Base-by-base conservation (phyloP, 1,139 yeast species). In the Yamadazyma aaseri region DNA sequence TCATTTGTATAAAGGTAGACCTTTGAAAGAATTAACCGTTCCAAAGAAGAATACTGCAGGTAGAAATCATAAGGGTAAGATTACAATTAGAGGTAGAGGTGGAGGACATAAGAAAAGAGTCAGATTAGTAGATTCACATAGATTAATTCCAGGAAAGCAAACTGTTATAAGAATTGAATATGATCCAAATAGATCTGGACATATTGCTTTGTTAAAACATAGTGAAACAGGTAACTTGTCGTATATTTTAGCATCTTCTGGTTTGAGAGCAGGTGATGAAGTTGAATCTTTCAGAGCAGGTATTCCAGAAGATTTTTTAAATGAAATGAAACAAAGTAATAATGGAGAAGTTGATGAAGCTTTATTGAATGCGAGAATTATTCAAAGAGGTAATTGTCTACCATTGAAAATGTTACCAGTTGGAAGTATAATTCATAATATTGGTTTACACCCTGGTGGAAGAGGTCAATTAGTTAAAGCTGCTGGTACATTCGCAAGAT, bases 181-280 rank as follows among this genome's bases (percentile, higher is more conserved):
- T 56, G 99, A 92, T 61, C 99, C 99, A 29, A 86, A 86, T 53
- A 77, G 99, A 68, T 77, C 95, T 5, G 86, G 94, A 5, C 99
- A 92, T 62, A 84, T 92, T 58, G 99, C 99, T 1, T 66, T 92
- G 42, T 53, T 94, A 31, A 74, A 81, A 57, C 82, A 85, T 57
- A 61, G 70, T 37, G 73, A 64, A 24, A 73, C 92, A 0, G 81
- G 79, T 3, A 70, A 76, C 41, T 63, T 81, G 42, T 75, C 92
- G 9, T 92, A 92, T 58, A 86, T 92, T 35, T 64, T 89, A 38
- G 97, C 99, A 0, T 79, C 95, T 36, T 92, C 89, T 42, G 98
- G 98, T 6, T 69, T 92, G 54, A 80, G 97, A 65, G 84, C 82
- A 4, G 98, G 97, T 28, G 98, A 92, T 58, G 68, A 69, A 28